phyloP scores from a whole-genome alignment of 805 yeast species.

The Pichia paraexigua region DNA sequence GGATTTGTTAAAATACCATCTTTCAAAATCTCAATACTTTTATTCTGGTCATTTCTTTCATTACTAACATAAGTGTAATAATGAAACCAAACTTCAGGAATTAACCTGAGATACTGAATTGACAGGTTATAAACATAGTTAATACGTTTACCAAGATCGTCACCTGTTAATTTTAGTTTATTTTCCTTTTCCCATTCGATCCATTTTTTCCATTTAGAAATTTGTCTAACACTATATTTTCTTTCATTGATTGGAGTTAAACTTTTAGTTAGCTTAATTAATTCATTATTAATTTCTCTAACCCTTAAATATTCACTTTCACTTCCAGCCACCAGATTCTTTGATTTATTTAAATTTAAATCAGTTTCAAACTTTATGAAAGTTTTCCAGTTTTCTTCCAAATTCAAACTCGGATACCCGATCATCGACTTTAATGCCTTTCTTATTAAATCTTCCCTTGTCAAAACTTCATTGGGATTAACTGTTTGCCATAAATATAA shows the following conservation, averaged over 20 bases:
- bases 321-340: conserved; percentile 75
- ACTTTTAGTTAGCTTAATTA: conserved; percentile 44
- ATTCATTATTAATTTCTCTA: conserved; percentile 65
- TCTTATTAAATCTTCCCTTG: conserved; percentile 68
- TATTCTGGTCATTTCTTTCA: conserved; percentile 10
- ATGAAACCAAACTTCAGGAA: conserved; percentile 73
- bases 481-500: conserved; percentile 71
- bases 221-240: conserved; percentile 31
- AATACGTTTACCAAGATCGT: conserved; percentile 46
- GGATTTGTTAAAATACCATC: conserved; percentile 62
- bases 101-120: conserved; percentile 49
- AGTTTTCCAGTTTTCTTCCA: conserved; percentile 73
- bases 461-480: conserved; percentile 78
- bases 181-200: conserved; percentile 71
- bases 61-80: conserved; percentile 27
- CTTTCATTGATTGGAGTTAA: conserved; percentile 13
- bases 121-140: conserved; percentile 69
- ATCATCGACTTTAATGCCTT: conserved; percentile 63
- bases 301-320: conserved; percentile 85
- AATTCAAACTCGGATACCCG: conserved; percentile 63
- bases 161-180: conserved; percentile 46
- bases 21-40: conserved; percentile 36
- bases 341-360: conserved; percentile 59
- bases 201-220: conserved; percentile 64
- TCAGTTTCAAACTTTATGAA: conserved; percentile 82